Conservation (phyloP, 2,329 filamentous ascomycete genomes). For the Colletotrichum spaethianum region DNA sequence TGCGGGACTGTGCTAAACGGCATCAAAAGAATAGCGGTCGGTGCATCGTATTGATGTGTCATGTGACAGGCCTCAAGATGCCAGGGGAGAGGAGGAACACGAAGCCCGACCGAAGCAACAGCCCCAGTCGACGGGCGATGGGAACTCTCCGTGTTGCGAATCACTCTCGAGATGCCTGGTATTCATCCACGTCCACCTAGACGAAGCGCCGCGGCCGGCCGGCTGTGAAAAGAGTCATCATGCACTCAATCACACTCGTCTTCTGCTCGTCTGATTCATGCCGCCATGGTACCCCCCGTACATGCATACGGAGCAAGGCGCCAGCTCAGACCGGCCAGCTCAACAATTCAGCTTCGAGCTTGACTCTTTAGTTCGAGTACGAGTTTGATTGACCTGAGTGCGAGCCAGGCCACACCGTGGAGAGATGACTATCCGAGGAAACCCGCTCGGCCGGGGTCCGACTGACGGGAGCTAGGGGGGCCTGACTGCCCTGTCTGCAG, state of each 20-base stretch:
- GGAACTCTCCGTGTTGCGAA: background rate
- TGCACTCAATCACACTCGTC: background rate
- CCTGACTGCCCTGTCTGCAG: too few species aligned
- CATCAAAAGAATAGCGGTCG: background rate
- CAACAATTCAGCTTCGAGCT: background rate
- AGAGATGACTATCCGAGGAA: conserved; percentile 7
- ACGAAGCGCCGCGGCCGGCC: background rate
- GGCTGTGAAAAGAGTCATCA: background rate
- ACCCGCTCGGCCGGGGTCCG: conserved; percentile 18
- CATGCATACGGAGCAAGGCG: background rate
- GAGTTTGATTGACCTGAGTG: background rate
- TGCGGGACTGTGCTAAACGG: background rate
- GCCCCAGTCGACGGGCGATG: background rate
- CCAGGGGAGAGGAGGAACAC: background rate
- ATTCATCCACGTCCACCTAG: background rate
- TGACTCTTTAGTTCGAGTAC: background rate
- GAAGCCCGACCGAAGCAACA: background rate
- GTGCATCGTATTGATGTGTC: background rate
- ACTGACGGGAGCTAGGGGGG: background rate
- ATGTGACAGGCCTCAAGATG: background rate
- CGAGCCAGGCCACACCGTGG: background rate
- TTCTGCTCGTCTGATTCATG: conserved; percentile 4
- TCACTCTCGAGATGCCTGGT: background rate
- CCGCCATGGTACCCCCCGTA: background rate
- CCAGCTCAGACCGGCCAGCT: background rate